Base-by-base conservation (phyloP, 805 yeast genomes). In the Saturnispora diversa region DNA sequence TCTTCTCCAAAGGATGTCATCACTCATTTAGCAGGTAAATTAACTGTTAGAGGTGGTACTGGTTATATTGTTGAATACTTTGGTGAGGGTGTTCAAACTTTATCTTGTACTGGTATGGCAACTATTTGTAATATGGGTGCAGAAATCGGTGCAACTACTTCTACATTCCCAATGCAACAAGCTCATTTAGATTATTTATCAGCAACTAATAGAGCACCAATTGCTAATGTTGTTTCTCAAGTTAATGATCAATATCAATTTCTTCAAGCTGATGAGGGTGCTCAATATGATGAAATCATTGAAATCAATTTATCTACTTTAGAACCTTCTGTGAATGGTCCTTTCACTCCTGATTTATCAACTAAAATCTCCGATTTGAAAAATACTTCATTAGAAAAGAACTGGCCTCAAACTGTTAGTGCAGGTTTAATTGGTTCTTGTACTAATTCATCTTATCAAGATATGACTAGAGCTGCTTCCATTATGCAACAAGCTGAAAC, bases 91-190 rank as follows among this genome's bases (percentile, higher is more conserved):
- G 88, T 88, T 42, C 76, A 82, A 57, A 74, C 90, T 44, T 80
- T 88, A 65, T 84, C 95, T 37, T 86, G 95, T 68, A 90, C 97
- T 39, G 97, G 97, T 75, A 88, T 88, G 97, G 97, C 94, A 63
- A 88, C 97, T 55, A 88, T 88, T 69, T 88, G 97, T 76, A 88
- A 88, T 68, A 88, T 88, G 97, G 97, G 97, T 74, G 97, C 97
- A 52, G 97, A 88, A 70, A 87, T 88, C 54, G 97, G 97, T 70
- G 97, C 97, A 46, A 88, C 97, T 48, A 88, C 97, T 43, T 88
- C 97, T 35, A 85, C 84, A 46, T 88, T 88, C 94, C 97, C 97
- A 63, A 87, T 74, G 84, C 87, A 85, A 73, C 75, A 79, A 59
- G 81, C 90, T 50, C 88, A 84, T 84, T 77, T 69, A 62, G 83